Evolutionary conservation across 495 filamentous ascomycete species (phyloP).

Genomic region (Aspergillus mulundensis): DNA sequence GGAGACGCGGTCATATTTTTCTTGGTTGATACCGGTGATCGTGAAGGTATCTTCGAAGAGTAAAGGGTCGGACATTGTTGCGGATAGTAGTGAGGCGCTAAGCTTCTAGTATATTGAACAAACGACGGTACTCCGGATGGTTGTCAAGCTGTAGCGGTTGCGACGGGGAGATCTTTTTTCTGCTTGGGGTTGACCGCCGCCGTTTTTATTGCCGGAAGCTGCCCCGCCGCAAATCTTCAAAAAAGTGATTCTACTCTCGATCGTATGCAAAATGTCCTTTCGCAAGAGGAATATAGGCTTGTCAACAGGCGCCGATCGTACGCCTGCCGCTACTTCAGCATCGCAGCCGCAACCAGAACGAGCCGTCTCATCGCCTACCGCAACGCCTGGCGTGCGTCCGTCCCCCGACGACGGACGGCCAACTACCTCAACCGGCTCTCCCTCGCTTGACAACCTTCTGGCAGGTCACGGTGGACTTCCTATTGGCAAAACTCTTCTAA

Average conservation of each 20-base stretch:
- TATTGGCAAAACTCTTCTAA: slow-evolving; percentile 71
- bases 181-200: slow-evolving; percentile 22
- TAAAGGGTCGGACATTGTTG: slow-evolving; percentile 68
- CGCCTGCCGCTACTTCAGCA: slow-evolving; percentile 24
- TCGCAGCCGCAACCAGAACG: slow-evolving; percentile 28
- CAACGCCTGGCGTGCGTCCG: slow-evolving; percentile 69
- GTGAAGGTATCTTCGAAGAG: slow-evolving; percentile 92
- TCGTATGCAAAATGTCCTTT: slow-evolving; percentile 66
- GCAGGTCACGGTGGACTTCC: slow-evolving; percentile 87
- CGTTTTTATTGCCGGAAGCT: slow-evolving; percentile 23
- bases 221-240: slow-evolving; percentile 26
- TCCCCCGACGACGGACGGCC: slow-evolving; percentile 85
- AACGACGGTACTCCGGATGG: background rate
- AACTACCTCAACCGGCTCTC: slow-evolving; percentile 86
- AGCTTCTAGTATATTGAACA: background rate
- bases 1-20: slow-evolving; percentile 93
- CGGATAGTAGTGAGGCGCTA: slow-evolving; percentile 1
- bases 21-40: slow-evolving; percentile 67
- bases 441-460: slow-evolving; percentile 77
- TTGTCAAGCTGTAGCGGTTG: background rate
- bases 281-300: slow-evolving; percentile 81
- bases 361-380: slow-evolving; percentile 31
- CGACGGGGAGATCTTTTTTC: slow-evolving; percentile 49
- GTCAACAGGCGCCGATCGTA: slow-evolving; percentile 36
- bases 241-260: background rate